These are phyloP conservation scores for Fragilariopsis cylindrus DNA, from an alignment of 108 stramenopile species.

Conservation along the genomic window DNA sequence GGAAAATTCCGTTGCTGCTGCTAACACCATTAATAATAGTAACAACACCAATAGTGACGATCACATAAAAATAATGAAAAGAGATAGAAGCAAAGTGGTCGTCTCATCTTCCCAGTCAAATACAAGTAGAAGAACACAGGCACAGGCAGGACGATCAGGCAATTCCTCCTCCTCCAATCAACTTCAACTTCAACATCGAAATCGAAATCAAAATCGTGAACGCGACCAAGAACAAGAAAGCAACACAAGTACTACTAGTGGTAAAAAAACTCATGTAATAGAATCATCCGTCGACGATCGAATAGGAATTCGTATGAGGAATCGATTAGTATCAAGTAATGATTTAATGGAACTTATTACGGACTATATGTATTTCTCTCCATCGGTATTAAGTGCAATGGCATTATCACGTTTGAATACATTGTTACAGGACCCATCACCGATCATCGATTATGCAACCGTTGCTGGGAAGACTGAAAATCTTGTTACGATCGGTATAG, in stretches of 20 bases:
- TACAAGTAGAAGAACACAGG: too few species aligned
- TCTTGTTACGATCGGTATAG: conserved; percentile 52
- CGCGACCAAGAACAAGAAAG: conserved; percentile 8
- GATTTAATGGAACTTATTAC: conserved; percentile 51
- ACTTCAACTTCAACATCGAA: conserved; percentile 3
- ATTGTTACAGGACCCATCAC: conserved; percentile 34
- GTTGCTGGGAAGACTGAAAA: conserved; percentile 46
- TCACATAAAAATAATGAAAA: background rate
- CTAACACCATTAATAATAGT: background rate
- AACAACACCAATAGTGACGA: background rate
- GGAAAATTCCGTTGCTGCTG: background rate
- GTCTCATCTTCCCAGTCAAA: too few species aligned
- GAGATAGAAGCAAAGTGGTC: background rate
- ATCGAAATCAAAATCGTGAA: conserved; percentile 2
- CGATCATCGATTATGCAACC: conserved; percentile 38
- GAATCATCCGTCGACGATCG: conserved; percentile 35
- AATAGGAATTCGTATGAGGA: conserved; percentile 51
- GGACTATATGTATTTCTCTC: conserved; percentile 35
- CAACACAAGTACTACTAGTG: background rate
- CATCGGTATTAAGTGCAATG: conserved; percentile 52
- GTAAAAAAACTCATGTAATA: background rate
- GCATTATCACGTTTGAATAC: conserved; percentile 29
- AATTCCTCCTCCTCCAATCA: background rate
- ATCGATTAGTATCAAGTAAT: conserved; percentile 39
- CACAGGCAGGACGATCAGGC: too few species aligned